Percentiles rank a stretch among this genome's conserved stretches.
These are phyloP conservation scores for Dioscorea alata DNA, from an alignment of 106 monocot genomes.

Conservation along the genomic window DNA sequence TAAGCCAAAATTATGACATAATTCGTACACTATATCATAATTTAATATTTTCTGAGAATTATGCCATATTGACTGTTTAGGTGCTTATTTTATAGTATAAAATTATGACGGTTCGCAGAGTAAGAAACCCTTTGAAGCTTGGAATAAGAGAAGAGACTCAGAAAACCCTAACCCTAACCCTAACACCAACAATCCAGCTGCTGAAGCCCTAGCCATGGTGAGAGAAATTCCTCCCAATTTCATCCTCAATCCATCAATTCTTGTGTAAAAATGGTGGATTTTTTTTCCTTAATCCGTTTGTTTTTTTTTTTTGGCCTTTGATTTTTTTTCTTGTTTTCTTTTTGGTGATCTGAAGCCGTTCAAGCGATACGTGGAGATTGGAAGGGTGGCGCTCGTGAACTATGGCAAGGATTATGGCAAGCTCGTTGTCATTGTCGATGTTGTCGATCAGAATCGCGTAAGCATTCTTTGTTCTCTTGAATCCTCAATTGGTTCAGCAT, in stretches of 20 bases:
- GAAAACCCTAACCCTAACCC: background rate
- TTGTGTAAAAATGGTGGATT: too few species aligned
- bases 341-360: slow-evolving; percentile 30
- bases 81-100: too few species aligned
- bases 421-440: slow-evolving; percentile 79
- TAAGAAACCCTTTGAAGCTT: too few species aligned
- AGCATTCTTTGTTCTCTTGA: background rate
- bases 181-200: background rate
- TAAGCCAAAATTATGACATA: too few species aligned
- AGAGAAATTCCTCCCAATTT: background rate
- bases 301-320: background rate
- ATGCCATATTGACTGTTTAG: too few species aligned
- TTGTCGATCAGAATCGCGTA: slow-evolving; percentile 77
- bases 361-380: slow-evolving; percentile 88
- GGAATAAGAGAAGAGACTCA: background rate
- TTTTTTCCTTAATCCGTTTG: background rate
- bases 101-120: too few species aligned
- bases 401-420: slow-evolving; percentile 88
- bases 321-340: background rate
- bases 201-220: slow-evolving; percentile 4
- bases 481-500: too few species aligned
- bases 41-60: too few species aligned
- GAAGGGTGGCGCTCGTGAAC: slow-evolving; percentile 74
- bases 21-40: too few species aligned
- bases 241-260: background rate